These are phyloP conservation scores for Pichia eremophila DNA, from an alignment of 805 yeast species.

Conservation along the genomic window DNA sequence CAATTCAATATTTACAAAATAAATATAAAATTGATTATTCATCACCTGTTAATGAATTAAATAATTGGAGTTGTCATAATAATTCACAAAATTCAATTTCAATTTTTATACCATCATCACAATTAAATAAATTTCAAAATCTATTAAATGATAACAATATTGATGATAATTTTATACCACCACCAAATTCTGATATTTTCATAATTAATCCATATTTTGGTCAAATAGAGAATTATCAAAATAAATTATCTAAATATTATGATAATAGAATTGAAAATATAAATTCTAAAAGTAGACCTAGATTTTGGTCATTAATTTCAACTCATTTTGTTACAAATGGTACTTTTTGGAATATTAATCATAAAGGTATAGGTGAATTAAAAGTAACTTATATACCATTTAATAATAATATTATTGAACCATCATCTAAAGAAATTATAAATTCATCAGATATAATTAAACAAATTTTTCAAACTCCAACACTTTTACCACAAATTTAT, in stretches of 20 bases:
- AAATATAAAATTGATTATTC: not conserved
- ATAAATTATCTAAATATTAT: constrained; percentile 2
- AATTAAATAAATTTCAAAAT: not conserved
- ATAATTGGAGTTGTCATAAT: not conserved
- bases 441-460: constrained; percentile 9
- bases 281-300: constrained; percentile 9
- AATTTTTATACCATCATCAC: constrained; percentile 4
- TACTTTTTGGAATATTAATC: constrained; percentile 16
- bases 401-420: not conserved
- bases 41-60: not conserved
- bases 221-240: constrained; percentile 8
- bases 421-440: not conserved
- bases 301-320: constrained; percentile 15
- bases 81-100: not conserved
- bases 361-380: constrained; percentile 16
- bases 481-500: constrained; percentile 3
- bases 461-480: constrained; percentile 8
- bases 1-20: not conserved
- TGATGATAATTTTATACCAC: constrained; percentile 6
- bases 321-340: constrained; percentile 14
- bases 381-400: constrained; percentile 14
- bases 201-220: constrained; percentile 20
- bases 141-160: too few relatives aligned
- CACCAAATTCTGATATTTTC: constrained; percentile 14
- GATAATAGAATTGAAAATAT: not conserved